Evolutionary conservation across 495 filamentous ascomycete genomes (phyloP).

Genomic region (Bacidia gigantensis): DNA sequence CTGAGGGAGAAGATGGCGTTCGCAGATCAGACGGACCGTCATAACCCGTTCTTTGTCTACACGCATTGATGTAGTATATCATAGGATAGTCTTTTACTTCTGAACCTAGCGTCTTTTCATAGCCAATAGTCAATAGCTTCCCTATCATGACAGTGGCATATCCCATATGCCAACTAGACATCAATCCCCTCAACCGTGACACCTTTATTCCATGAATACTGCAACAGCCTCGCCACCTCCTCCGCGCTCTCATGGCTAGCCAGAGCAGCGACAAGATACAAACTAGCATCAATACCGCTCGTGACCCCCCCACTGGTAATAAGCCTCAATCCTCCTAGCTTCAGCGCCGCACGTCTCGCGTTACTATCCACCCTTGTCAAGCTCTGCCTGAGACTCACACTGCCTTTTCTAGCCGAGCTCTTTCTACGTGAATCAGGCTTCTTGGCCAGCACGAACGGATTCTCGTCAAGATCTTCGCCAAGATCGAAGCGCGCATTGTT

Average conservation of each 20-base stretch:
- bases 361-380: slow-evolving; percentile 54
- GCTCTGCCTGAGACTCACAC: slow-evolving; percentile 53
- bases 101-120: neutral
- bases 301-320: slow-evolving; percentile 65
- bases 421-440: slow-evolving; percentile 43
- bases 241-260: slow-evolving; percentile 52
- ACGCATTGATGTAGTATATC: slow-evolving; percentile 12
- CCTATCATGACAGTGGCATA: too few relatives aligned
- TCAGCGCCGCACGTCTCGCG: slow-evolving; percentile 48
- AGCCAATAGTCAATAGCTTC: neutral
- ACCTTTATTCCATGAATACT: slow-evolving; percentile 60
- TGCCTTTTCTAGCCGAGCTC: slow-evolving; percentile 55
- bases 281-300: slow-evolving; percentile 60
- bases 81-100: neutral
- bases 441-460: slow-evolving; percentile 59
- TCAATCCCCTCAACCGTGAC: slow-evolving; percentile 58
- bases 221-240: slow-evolving; percentile 53
- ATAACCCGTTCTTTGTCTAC: slow-evolving; percentile 27
- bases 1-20: slow-evolving; percentile 25
- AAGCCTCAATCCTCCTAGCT: slow-evolving; percentile 54
- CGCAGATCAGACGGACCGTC: slow-evolving; percentile 25
- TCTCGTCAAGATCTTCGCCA: slow-evolving; percentile 56
- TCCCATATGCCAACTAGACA: too few relatives aligned
- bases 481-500: slow-evolving; percentile 68
- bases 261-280: slow-evolving; percentile 65